Base-by-base conservation (phyloP, 495 filamentous ascomycete genomes). In the Neurospora sp. region DNA sequence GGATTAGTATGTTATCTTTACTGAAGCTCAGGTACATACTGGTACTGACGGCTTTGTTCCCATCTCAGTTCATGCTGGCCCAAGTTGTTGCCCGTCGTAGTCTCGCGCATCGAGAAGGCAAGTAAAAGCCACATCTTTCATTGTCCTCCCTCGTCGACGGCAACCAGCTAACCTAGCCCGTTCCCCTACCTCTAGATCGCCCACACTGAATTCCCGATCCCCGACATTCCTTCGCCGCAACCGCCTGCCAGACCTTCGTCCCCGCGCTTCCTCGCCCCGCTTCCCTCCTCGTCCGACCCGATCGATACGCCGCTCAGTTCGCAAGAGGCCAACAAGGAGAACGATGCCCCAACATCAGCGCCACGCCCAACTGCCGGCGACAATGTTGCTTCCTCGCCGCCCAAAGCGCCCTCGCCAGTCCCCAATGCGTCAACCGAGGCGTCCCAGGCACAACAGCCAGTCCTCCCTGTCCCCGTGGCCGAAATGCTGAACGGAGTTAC, bases 401-500 rank as follows among this genome's bases (percentile, higher is more conserved):
- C 60, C 74, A 39, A 74, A 39, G 69, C 71, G 54, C 60, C 16
- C 62, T 39, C 70, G 18, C 69, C 72, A 18, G 71, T 6, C 20
- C 62, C 44, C 54, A 70, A 66, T 49, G 40, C 42, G 4, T 18
- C 72, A 14, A 27, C 49, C 9, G 70, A 70, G 42, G 39, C 23
- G 46, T 41, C 27, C 9, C 70, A 70, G 39, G n/a, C 69, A 69
- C 41, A 23, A 49, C 76, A 14, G 72, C 74, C 27, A 70, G 80
- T 83, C 6, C 85, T 97, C 16, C 93, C 93, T 11, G 85, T 87
- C 4, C 89, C 89, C 66, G 86, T 93, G 49, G 81, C 87, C 49
- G 83, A 86, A 37, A 88, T 93, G 62, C 85, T 96, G 72, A 77
- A 82, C 66, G 90, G 89, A 38, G 93, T 96, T 70, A 89, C 87